Conservation (phyloP, 106 monocot species). For the Hemerocallis citrina region DNA sequence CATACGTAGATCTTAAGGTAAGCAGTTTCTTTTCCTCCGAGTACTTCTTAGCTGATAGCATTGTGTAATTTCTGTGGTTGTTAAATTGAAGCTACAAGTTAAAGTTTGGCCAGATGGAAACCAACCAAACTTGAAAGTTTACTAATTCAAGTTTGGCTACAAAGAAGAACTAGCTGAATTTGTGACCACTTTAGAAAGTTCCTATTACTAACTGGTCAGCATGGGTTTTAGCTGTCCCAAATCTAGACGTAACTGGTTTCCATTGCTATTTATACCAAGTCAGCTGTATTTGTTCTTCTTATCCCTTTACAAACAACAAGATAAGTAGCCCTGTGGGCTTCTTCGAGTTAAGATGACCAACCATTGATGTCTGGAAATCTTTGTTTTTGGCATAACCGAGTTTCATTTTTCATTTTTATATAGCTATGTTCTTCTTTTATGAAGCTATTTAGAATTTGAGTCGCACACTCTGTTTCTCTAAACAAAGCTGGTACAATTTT, state of each 20-base stretch:
- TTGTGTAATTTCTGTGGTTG: neutral
- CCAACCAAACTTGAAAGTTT: neutral
- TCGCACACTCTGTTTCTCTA: too few species aligned
- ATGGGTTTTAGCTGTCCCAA: neutral
- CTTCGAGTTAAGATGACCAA: neutral
- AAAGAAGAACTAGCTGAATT: too few species aligned
- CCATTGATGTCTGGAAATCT: neutral
- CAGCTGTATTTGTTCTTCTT: conserved; percentile 4
- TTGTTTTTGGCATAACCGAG: neutral
- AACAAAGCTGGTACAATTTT: too few species aligned
- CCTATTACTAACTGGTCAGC: neutral
- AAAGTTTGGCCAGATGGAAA: neutral
- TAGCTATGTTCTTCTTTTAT: too few species aligned
- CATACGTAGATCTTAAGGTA: conserved; percentile 98
- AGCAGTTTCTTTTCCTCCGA: neutral
- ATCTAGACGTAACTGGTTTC: conserved; percentile 1
- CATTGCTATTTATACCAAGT: neutral
- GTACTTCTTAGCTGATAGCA: neutral
- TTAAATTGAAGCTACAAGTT: neutral
- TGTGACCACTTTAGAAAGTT: neutral
- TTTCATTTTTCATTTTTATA: too few species aligned
- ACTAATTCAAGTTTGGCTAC: neutral
- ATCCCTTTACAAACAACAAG: neutral
- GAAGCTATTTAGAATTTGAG: too few species aligned
- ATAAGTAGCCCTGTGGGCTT: conserved; percentile 1